Evolutionary conservation across 2,329 filamentous ascomycete genomes (phyloP).

Genomic region (Monosporascus sp.): DNA sequence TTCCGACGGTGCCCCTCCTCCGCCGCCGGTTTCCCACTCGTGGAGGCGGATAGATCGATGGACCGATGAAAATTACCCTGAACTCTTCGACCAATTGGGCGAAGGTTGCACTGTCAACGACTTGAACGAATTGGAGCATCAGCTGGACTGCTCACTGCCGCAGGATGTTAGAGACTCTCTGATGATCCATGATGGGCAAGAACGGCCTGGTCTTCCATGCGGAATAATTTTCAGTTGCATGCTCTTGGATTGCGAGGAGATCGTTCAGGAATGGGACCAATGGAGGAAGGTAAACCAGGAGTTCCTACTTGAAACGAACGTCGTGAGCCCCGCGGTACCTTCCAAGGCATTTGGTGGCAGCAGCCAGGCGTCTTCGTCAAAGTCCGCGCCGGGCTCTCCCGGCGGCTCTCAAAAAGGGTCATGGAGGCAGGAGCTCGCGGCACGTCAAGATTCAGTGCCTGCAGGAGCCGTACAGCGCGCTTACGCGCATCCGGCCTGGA

Average conservation of each 20-base stretch:
- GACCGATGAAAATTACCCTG: slow-evolving; percentile 92
- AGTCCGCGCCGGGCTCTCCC: slow-evolving; percentile 45
- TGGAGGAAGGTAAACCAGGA: slow-evolving; percentile 93
- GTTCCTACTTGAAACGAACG: slow-evolving; percentile 62
- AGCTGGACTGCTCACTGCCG: slow-evolving; percentile 88
- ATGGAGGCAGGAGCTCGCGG: slow-evolving; percentile 81
- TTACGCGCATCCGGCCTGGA: slow-evolving; percentile 93
- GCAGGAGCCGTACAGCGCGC: slow-evolving; percentile 82
- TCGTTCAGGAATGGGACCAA: slow-evolving; percentile 95
- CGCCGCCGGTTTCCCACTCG: slow-evolving; percentile 81
- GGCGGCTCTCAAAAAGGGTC: slow-evolving; percentile 49
- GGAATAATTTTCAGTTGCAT: slow-evolving; percentile 92
- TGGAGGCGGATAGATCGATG: slow-evolving; percentile 93
- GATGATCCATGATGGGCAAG: slow-evolving; percentile 91
- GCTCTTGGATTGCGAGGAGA: slow-evolving; percentile 96
- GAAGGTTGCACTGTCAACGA: slow-evolving; percentile 92
- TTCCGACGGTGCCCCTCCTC: slow-evolving; percentile 81
- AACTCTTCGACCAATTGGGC: slow-evolving; percentile 88
- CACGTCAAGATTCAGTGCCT: slow-evolving; percentile 84
- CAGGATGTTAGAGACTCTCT: slow-evolving; percentile 91
- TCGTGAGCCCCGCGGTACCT: slow-evolving; percentile 56
- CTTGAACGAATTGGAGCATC: slow-evolving; percentile 92
- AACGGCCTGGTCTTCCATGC: slow-evolving; percentile 83
- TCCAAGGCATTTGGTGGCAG: slow-evolving; percentile 67
- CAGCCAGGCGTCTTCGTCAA: slow-evolving; percentile 64